Conservation (phyloP, 2,329 filamentous ascomycete genomes). For the Claviceps maximensis region DNA sequence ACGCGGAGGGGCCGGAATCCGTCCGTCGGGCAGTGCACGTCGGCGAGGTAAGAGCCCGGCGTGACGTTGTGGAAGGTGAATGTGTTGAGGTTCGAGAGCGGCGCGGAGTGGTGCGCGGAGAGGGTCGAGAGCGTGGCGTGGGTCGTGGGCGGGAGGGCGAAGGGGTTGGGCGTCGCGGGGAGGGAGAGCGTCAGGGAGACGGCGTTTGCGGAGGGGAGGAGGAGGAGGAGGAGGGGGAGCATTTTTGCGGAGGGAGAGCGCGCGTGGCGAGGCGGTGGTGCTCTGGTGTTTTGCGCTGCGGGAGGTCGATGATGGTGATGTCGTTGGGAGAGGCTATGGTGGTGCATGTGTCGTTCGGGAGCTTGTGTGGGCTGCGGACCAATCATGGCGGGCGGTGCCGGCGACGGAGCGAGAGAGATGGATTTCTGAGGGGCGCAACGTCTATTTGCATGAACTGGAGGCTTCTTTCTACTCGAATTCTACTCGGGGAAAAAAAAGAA, state of each 20-base stretch:
- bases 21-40: slow-evolving; percentile 63
- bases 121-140: slow-evolving; percentile 45
- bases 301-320: background rate
- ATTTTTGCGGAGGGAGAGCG: slow-evolving; percentile 12
- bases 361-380: background rate
- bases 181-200: slow-evolving; percentile 32
- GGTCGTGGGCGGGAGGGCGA: slow-evolving; percentile 48
- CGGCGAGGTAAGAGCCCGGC: slow-evolving; percentile 64
- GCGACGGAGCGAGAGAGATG: too few relatives aligned
- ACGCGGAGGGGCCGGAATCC: slow-evolving; percentile 69
- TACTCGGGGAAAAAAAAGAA: too few relatives aligned
- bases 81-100: slow-evolving; percentile 53
- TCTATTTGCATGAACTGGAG: too few relatives aligned
- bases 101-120: slow-evolving; percentile 33
- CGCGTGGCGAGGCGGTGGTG: background rate
- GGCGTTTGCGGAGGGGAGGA: slow-evolving; percentile 7
- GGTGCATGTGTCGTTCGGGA: background rate
- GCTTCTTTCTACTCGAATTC: too few relatives aligned
- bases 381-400: background rate
- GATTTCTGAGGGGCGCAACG: too few relatives aligned
- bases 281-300: background rate
- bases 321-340: background rate
- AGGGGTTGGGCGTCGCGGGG: slow-evolving; percentile 34
- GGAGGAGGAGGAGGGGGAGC: slow-evolving; percentile 19
- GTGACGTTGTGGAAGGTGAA: slow-evolving; percentile 66